Percentiles rank a stretch among this genome's conserved stretches.
These are phyloP conservation scores for Auriscalpium orientale DNA, from an alignment of 768 basidiomycete genomes.

Conservation along the genomic window DNA sequence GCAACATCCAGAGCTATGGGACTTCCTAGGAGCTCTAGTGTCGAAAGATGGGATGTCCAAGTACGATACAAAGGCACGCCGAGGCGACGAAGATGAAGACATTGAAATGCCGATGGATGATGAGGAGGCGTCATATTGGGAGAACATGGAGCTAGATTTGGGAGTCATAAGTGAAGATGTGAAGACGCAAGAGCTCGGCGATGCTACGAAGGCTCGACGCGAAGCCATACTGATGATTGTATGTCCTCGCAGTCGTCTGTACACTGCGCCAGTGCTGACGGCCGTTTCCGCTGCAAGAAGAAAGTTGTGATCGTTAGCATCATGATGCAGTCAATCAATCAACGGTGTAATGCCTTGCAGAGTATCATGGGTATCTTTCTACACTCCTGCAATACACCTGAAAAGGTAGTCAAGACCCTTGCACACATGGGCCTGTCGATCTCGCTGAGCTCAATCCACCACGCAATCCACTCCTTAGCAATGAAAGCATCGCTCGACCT, in stretches of 20 bases:
- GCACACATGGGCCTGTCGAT: constrained; percentile 23
- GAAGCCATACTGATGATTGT: background rate
- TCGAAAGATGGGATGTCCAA: background rate
- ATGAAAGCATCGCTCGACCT: background rate
- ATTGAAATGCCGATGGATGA: no score
- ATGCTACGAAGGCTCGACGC: no score
- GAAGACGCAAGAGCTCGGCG: no score
- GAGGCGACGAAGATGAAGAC: no score
- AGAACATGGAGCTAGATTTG: no score
- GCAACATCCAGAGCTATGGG: background rate
- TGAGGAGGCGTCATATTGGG: no score
- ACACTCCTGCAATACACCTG: constrained; percentile 19
- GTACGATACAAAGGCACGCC: background rate
- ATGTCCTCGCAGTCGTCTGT: background rate
- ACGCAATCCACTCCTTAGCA: background rate
- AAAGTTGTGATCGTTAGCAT: constrained; percentile 20
- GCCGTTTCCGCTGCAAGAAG: constrained; percentile 12
- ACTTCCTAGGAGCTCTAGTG: background rate
- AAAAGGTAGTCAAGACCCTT: constrained; percentile 21
- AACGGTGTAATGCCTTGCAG: constrained; percentile 20
- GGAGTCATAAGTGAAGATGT: no score
- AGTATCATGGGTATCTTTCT: constrained; percentile 23
- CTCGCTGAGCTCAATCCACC: background rate
- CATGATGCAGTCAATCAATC: constrained; percentile 21
- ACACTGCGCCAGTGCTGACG: background rate